Base-by-base conservation (phyloP, 345 rosid genomes). In the Eucalyptus curtisii region DNA sequence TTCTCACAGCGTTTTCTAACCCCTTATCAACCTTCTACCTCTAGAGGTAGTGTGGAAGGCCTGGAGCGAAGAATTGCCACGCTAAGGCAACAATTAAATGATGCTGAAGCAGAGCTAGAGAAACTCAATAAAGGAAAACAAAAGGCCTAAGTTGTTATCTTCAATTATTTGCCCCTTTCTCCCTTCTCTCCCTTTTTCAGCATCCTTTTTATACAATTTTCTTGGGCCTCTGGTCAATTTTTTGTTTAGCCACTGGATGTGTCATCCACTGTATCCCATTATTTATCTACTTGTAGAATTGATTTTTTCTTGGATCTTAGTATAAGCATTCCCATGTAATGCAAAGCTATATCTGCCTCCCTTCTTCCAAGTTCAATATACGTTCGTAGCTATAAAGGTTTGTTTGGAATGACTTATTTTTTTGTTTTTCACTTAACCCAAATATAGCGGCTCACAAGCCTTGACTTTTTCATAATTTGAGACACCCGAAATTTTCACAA, bases 81-180 rank as follows among this genome's bases (percentile, higher is more conserved):
- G 25, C 92, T 97, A 57, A 95, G 91, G 88, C 82, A 91, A 88
- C 95, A 92, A 89, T 89, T 98, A 93, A 88, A 87, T 86, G 93
- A 94, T 76, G 95, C 99, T 12, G 99, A 97, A 95, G 95, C 92
- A 80, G 95, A 95, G 82, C 95, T 98, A 3, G 96, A 95, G 90
- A 94, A 90, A 87, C 89, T 92, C 88, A 90, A 89, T 87, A 97
- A 94, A 92, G 96, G 99, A 86, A 95, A 95, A 88, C 90, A 93
- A 68, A 89, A 87, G 91, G 94, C 88, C 79, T 91, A 88, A 89
- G 33, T 6, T 61, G 68, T 61, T 61, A 30, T 61, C 71, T 61
- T 30, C 33, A 61, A 87, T 91, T 25, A 31, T 87, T 86, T 88
- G 82, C 80, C 57, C 27, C 81, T 45, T 30, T 82, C 33, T 45